These are phyloP conservation scores for Posidonia oceanica DNA, from an alignment of 116 monocot genomes.

Conservation along the genomic window DNA sequence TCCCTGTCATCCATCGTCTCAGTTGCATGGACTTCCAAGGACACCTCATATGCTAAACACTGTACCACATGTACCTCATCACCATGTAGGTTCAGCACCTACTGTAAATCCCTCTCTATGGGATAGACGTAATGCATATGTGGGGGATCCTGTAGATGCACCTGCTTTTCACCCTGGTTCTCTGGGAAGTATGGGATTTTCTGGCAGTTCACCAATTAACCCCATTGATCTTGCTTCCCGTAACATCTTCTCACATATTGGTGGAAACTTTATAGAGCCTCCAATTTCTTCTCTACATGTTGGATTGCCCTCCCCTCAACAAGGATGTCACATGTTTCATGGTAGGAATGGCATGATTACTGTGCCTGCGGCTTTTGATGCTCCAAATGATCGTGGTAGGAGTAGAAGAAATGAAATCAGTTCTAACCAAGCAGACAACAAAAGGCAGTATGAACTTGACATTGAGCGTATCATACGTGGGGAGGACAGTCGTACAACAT, in stretches of 20 bases:
- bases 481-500: conserved; percentile 77
- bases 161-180: conserved; percentile 37
- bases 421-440: conserved; percentile 48
- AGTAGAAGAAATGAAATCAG: conserved; percentile 40
- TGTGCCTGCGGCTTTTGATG: conserved; percentile 30
- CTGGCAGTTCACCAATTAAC: conserved; percentile 33
- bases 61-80: conserved; percentile 17
- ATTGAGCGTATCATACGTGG: conserved; percentile 73
- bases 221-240: conserved; percentile 36
- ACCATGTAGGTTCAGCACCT: conserved; percentile 52
- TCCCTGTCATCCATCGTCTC: conserved; percentile 19
- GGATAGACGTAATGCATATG: conserved; percentile 25
- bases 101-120: conserved; percentile 32
- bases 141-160: conserved; percentile 7
- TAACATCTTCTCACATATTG: conserved; percentile 36
- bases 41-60: conserved; percentile 27
- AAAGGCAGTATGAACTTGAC: conserved; percentile 84
- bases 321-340: conserved; percentile 45
- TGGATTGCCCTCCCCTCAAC: conserved; percentile 57
- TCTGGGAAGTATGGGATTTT: conserved; percentile 27
- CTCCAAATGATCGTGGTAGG: conserved; percentile 44
- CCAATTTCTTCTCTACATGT: conserved; percentile 31
- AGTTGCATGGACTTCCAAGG: conserved; percentile 26
- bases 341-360: conserved; percentile 28
- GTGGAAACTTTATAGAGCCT: conserved; percentile 39